A percentile compares a stretch with the other conserved stretches of the same genome.
These are phyloP conservation scores for Paramecium tetraurelia DNA, from an alignment of 73 alveolate genomes.

Conservation along the genomic window DNA sequence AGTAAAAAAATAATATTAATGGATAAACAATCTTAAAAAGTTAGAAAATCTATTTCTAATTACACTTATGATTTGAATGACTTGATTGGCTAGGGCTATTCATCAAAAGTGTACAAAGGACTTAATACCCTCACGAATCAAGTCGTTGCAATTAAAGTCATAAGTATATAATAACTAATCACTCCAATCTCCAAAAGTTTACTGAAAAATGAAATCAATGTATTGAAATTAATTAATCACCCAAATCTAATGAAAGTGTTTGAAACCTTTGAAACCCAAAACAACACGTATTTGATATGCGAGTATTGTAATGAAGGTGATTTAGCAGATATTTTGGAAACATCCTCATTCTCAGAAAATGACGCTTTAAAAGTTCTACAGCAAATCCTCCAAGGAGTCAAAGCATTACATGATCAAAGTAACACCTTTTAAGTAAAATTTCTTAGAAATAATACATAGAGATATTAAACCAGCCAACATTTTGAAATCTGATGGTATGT, in stretches of 20 bases:
- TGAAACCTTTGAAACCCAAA: background rate
- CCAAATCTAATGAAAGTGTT: background rate
- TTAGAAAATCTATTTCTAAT: conserved; percentile 5
- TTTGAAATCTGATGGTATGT: background rate
- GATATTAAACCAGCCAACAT: conserved; percentile 51
- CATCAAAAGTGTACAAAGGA: conserved; percentile 42
- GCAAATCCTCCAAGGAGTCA: background rate
- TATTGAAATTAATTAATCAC: background rate
- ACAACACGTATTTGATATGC: background rate
- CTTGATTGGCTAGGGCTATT: conserved; percentile 13
- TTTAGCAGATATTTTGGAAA: background rate
- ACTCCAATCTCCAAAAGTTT: background rate
- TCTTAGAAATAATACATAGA: conserved; percentile 33
- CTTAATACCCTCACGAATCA: background rate
- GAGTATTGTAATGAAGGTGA: conserved; percentile 43
- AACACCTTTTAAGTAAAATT: background rate
- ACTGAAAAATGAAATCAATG: conserved; percentile 13
- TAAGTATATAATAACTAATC: background rate
- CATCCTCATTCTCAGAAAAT: background rate
- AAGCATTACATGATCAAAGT: conserved; percentile 14
- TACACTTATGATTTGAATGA: background rate
- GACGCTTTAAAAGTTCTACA: background rate
- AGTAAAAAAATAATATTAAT: background rate
- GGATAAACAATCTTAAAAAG: background rate
- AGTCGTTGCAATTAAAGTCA: conserved; percentile 25